Evolutionary conservation across 495 filamentous ascomycete genomes (phyloP).

Genomic region (Neurospora pannonica): DNA sequence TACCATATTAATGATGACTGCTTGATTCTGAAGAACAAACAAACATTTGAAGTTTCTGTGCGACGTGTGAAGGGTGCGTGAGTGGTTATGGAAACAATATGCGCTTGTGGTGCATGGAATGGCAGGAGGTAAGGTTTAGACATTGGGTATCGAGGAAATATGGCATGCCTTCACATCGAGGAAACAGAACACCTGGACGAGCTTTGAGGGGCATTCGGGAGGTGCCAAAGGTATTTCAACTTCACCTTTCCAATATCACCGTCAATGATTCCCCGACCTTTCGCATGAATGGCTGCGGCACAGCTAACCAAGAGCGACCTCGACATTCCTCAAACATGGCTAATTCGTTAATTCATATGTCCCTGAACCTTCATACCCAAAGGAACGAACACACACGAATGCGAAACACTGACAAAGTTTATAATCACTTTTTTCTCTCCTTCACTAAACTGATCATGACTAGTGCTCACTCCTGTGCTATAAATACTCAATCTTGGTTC

Average conservation of each 20-base stretch:
- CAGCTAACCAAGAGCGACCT: not conserved
- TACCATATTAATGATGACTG: not conserved
- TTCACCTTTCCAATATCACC: not conserved
- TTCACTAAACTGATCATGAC: not conserved
- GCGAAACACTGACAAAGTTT: not conserved
- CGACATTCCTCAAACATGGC: not conserved
- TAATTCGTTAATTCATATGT: not conserved
- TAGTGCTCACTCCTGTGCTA: not conserved
- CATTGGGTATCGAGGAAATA: not conserved
- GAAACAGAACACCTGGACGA: not conserved
- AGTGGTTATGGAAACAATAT: not conserved
- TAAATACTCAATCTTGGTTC: not conserved
- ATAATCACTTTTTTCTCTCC: no score
- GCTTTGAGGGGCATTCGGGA: not conserved
- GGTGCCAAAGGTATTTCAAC: not conserved
- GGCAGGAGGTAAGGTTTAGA: not conserved
- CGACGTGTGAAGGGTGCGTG: not conserved
- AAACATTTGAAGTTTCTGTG: not conserved
- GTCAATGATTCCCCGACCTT: no score
- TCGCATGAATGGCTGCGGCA: not conserved
- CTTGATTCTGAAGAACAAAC: not conserved
- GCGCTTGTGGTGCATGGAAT: not conserved
- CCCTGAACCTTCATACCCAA: no score
- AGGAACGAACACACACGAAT: not conserved
- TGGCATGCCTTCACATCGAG: not conserved